phyloP scores from a whole-genome alignment of 805 yeast genomes.

The Blastobotrys robertii region DNA sequence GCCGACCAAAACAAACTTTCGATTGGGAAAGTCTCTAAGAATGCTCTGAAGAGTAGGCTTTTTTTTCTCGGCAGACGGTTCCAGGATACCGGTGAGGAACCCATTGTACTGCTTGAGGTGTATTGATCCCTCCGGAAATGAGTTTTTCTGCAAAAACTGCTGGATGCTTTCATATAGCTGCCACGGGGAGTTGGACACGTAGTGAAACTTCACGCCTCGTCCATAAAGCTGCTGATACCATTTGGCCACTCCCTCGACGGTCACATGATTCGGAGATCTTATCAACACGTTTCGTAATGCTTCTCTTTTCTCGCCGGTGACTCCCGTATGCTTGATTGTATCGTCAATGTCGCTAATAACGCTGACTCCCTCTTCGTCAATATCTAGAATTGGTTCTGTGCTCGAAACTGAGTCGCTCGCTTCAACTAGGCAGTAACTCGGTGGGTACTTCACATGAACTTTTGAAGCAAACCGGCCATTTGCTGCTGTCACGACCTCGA shows the following conservation, averaged over 20 bases:
- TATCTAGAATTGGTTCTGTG: conserved; percentile 37
- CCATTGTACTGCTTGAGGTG: conserved; percentile 85
- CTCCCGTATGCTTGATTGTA: conserved; percentile 85
- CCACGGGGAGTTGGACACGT: conserved; percentile 94
- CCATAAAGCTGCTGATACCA: conserved; percentile 54
- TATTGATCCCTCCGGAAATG: conserved; percentile 71
- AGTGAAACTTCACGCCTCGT: conserved; percentile 57
- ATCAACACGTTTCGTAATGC: conserved; percentile 70
- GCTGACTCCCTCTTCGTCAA: conserved; percentile 42
- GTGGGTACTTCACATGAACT: conserved; percentile 47
- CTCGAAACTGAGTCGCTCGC: conserved; percentile 34
- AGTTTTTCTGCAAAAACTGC: conserved; percentile 44
- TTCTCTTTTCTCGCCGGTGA: conserved; percentile 76
- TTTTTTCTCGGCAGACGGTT: conserved; percentile 80
- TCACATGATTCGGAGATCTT: conserved; percentile 55
- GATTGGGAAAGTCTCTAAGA: conserved; percentile 60
- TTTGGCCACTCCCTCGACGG: conserved; percentile 59
- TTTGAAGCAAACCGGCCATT: conserved; percentile 57
- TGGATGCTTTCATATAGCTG: conserved; percentile 59
- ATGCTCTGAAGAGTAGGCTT: conserved; percentile 53
- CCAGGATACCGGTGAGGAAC: conserved; percentile 68
- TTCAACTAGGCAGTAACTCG: conserved; percentile 37
- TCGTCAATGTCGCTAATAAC: conserved; percentile 91
- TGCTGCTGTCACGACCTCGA: conserved; percentile 43
- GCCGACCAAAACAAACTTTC: conserved; percentile 78